Percentiles rank a stretch among this genome's conserved stretches.
These are phyloP conservation scores for Schizosaccharomyces lindneri DNA, from an alignment of 805 yeast species.

Conservation along the genomic window DNA sequence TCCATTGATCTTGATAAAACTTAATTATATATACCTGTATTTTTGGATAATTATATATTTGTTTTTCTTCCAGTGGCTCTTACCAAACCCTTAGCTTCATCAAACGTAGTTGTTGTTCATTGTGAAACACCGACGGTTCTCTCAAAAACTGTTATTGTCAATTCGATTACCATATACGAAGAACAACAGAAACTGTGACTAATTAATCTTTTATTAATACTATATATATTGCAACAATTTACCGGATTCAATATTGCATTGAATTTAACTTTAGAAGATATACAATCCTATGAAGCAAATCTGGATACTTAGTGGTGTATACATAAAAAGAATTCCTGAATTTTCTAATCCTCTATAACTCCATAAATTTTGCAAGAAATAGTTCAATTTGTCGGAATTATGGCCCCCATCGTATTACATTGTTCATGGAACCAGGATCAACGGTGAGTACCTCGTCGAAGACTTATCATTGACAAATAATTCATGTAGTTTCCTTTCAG, in stretches of 20 bases:
- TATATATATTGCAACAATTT: too few species aligned
- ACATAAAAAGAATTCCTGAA: neutral
- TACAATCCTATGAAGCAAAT: too few species aligned
- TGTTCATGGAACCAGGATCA: constrained; percentile 50
- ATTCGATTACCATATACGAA: too few species aligned
- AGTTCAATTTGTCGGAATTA: neutral
- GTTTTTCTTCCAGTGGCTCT: neutral
- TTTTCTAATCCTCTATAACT: neutral
- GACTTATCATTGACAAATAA: neutral
- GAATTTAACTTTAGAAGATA: too few species aligned
- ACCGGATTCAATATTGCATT: too few species aligned
- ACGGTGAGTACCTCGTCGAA: constrained; percentile 10
- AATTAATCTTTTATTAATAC: too few species aligned
- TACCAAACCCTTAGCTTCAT: neutral
- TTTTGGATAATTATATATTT: neutral
- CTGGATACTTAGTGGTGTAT: too few species aligned
- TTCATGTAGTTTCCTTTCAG: constrained; percentile 33
- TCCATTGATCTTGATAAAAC: neutral
- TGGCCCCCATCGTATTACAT: neutral
- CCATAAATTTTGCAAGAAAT: neutral
- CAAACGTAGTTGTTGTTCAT: too few species aligned
- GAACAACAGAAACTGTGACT: too few species aligned
- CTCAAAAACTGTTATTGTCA: too few species aligned
- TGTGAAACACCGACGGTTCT: too few species aligned
- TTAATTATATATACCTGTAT: neutral